phyloP scores from a whole-genome alignment of 2,329 filamentous ascomycete species.

The Arthroderma sp. region DNA sequence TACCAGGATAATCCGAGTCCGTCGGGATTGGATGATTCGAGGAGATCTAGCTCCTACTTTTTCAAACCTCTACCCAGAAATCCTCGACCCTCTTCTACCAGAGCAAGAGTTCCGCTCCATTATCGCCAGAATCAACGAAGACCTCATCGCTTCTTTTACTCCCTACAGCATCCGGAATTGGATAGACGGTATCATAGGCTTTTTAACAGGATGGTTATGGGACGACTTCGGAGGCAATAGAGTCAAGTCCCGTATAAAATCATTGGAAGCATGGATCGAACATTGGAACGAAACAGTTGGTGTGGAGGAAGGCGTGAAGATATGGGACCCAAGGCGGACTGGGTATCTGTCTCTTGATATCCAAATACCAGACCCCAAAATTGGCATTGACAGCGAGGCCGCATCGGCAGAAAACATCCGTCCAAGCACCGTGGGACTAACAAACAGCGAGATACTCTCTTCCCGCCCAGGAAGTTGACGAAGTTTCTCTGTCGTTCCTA shows the following conservation, averaged over 20 bases:
- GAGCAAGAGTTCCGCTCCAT: conserved; percentile 78
- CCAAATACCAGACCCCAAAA: conserved; percentile 38
- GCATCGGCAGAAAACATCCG: conserved; percentile 23
- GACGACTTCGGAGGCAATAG: conserved; percentile 72
- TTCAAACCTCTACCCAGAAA: conserved; percentile 91
- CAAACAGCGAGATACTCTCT: background rate
- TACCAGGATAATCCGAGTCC: conserved; percentile 83
- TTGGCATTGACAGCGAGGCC: conserved; percentile 29
- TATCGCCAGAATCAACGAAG: conserved; percentile 67
- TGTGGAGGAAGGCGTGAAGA: conserved; percentile 51
- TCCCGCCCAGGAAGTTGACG: conserved; percentile 1
- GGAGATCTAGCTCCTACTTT: conserved; percentile 89
- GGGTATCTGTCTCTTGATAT: conserved; percentile 62
- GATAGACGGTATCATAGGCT: conserved; percentile 63
- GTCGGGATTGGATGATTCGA: conserved; percentile 77
- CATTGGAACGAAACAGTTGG: conserved; percentile 64
- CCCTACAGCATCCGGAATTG: conserved; percentile 67
- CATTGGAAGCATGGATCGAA: conserved; percentile 69
- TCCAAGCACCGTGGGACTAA: conserved; percentile 17
- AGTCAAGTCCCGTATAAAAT: conserved; percentile 57
- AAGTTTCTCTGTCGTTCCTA: background rate
- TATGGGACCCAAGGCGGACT: conserved; percentile 67
- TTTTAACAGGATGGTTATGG: conserved; percentile 87
- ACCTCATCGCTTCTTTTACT: conserved; percentile 63
- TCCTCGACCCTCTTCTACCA: conserved; percentile 70